phyloP scores from a whole-genome alignment of 805 yeast genomes.

The Monosporozyma servazzii region DNA sequence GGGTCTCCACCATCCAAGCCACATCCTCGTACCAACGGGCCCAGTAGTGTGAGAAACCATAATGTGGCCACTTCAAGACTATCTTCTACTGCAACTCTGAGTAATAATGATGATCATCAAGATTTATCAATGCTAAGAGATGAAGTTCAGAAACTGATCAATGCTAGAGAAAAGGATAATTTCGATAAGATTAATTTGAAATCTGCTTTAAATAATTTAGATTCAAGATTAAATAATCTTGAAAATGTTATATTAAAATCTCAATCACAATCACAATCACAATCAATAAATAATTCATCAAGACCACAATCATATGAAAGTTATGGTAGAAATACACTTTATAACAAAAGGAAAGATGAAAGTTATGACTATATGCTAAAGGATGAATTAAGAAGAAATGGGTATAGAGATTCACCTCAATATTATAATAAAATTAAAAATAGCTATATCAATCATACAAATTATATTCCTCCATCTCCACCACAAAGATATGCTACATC shows the following conservation, averaged over 20 bases:
- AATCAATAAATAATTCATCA: neutral
- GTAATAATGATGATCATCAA: neutral
- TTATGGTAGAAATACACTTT: neutral
- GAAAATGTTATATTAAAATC: neutral
- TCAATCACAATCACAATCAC: neutral
- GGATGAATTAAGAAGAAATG: conserved; percentile 4
- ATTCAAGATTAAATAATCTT: neutral
- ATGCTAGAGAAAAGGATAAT: neutral
- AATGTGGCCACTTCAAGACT: neutral
- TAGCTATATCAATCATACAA: neutral
- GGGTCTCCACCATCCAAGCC: neutral
- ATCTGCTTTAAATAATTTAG: neutral
- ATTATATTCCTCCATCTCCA: neutral
- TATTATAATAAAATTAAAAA: neutral
- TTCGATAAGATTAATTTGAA: neutral
- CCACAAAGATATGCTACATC: neutral
- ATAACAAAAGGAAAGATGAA: neutral
- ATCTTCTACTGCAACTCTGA: neutral
- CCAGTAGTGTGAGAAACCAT: neutral
- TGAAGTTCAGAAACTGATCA: neutral
- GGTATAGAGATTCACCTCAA: neutral
- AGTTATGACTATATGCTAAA: conserved; percentile 6
- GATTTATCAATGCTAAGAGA: neutral
- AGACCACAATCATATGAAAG: neutral
- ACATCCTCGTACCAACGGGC: neutral